Percentiles rank a stretch among this genome's conserved stretches.
Evolutionary conservation across 176 grass and related monocot species (phyloP).

Genomic region (Cenchrus americanus): DNA sequence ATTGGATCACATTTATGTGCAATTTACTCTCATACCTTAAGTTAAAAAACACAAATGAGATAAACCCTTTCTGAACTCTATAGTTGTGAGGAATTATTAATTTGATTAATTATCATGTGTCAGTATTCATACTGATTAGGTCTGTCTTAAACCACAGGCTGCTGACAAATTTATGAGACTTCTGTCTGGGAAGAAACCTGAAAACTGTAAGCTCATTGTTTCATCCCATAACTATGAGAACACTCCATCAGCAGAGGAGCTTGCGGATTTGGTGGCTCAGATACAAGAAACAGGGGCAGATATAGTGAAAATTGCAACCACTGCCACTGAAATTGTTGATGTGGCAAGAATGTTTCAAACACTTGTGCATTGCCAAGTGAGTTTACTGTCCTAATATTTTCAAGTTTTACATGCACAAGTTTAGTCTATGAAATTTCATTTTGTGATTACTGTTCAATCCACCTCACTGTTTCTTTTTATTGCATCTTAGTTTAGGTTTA

Average conservation of each 20-base stretch:
- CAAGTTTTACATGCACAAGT: background rate
- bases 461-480: conserved; percentile 1
- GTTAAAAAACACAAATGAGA: background rate
- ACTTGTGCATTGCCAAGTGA: conserved; percentile 72
- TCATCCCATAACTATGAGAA: conserved; percentile 92
- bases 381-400: conserved; percentile 30
- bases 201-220: conserved; percentile 87
- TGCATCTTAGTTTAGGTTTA: background rate
- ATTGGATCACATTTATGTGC: background rate
- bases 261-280: conserved; percentile 65
- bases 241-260: conserved; percentile 78
- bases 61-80: background rate
- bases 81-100: background rate
- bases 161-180: conserved; percentile 75
- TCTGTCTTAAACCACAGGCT: conserved; percentile 48
- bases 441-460: background rate
- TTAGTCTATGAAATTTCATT: background rate
- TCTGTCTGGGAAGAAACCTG: conserved; percentile 79
- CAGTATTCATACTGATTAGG: background rate
- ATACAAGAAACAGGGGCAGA: conserved; percentile 87
- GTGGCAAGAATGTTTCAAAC: conserved; percentile 89
- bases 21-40: background rate
- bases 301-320: conserved; percentile 92
- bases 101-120: background rate
- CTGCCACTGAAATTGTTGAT: conserved; percentile 85